Evolutionary conservation across 2,329 filamentous ascomycete species (phyloP).

Genomic region (Lachnellula subtilissima): DNA sequence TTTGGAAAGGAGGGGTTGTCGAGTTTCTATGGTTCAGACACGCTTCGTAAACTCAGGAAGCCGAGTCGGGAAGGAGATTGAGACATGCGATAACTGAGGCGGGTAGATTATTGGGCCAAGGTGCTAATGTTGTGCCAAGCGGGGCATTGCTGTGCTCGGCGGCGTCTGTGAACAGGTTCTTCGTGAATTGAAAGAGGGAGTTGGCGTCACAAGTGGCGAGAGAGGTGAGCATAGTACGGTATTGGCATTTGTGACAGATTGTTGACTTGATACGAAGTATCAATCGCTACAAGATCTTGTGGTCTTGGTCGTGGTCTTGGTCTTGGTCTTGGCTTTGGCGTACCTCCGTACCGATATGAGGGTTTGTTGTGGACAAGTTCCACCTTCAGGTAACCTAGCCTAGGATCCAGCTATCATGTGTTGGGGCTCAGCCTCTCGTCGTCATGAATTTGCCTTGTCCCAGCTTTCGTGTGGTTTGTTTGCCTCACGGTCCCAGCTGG

Average conservation of each 20-base stretch:
- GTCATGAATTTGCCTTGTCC: background rate
- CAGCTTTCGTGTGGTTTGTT: background rate
- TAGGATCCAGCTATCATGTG: background rate
- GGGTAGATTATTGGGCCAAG: conserved; percentile 2
- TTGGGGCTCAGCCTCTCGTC: background rate
- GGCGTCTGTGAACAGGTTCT: background rate
- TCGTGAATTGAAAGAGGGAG: background rate
- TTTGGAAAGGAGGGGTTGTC: background rate
- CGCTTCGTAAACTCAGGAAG: background rate
- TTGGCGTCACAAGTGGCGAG: background rate
- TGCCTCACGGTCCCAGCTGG: background rate
- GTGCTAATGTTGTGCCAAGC: conserved; percentile 5
- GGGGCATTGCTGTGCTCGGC: conserved; percentile 4
- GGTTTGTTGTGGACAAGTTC: no score
- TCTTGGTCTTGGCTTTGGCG: no score
- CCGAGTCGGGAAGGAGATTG: background rate
- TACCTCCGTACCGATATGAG: no score
- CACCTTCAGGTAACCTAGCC: no score
- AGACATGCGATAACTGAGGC: background rate
- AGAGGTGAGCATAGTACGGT: no score
- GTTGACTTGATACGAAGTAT: no score
- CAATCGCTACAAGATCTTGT: no score
- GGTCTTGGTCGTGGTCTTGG: no score
- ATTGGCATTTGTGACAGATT: no score
- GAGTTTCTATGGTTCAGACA: background rate